Evolutionary conservation across 2,329 filamentous ascomycete genomes (phyloP).

Genomic region (Colletotrichum filicis): DNA sequence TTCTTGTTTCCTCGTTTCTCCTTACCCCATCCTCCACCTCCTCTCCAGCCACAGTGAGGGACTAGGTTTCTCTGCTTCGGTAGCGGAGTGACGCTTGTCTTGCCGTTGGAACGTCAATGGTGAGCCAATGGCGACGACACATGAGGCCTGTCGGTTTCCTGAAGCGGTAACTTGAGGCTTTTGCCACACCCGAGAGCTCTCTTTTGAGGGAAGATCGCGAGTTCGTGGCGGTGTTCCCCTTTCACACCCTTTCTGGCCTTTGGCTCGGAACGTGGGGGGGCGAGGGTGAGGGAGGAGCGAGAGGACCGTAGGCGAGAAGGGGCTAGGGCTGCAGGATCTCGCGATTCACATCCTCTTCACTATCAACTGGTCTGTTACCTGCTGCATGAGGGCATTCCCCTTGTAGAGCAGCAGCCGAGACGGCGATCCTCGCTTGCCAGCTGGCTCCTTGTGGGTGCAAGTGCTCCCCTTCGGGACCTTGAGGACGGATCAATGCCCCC

Average conservation of each 20-base stretch:
- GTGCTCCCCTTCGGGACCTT: background rate
- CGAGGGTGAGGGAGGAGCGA: background rate
- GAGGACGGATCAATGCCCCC: background rate
- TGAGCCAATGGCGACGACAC: conserved; percentile 31
- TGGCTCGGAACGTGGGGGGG: background rate
- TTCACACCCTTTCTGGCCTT: background rate
- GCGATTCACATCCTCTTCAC: background rate
- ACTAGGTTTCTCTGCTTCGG: background rate
- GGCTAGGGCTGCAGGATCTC: conserved; percentile 14
- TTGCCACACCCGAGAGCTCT: conserved; percentile 22
- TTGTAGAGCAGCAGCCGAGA: background rate
- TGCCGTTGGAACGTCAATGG: conserved; percentile 26
- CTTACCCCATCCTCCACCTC: background rate
- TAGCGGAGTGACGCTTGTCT: conserved; percentile 12
- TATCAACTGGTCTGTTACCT: background rate
- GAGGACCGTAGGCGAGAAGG: background rate
- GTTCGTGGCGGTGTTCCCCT: conserved; percentile 12
- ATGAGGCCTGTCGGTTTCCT: conserved; percentile 27
- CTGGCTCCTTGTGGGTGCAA: background rate
- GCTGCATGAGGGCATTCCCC: background rate
- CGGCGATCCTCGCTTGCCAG: conserved; percentile 5
- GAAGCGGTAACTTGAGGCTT: conserved; percentile 25
- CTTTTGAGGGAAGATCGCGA: background rate
- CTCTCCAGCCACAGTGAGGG: conserved; percentile 23
- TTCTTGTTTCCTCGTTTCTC: background rate